phyloP scores from a whole-genome alignment of 352 stramenopile species.

The Globisporangium solare region DNA sequence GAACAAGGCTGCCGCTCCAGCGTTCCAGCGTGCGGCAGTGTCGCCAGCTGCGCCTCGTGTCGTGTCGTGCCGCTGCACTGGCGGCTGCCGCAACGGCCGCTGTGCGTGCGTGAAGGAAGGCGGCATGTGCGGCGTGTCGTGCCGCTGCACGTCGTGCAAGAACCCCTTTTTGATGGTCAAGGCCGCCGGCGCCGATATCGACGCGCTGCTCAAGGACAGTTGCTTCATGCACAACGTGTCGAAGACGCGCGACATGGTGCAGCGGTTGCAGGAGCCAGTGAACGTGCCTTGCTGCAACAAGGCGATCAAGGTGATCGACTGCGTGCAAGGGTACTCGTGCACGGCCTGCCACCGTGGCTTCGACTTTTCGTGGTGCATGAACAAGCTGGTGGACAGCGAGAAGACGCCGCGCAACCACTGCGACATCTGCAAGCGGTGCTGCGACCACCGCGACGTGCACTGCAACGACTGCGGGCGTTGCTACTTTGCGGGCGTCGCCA shows the following conservation, averaged over 20 bases:
- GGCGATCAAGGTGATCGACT: constrained; percentile 65
- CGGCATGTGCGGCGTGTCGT: constrained; percentile 68
- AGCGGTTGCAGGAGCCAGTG: constrained; percentile 63
- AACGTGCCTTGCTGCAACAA: constrained; percentile 54
- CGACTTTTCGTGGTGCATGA: constrained; percentile 82
- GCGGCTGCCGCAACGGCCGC: constrained; percentile 73
- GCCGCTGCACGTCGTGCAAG: constrained; percentile 83
- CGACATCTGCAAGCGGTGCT: constrained; percentile 83
- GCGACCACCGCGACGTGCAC: constrained; percentile 83
- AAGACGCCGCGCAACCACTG: constrained; percentile 79
- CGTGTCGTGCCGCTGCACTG: constrained; percentile 76
- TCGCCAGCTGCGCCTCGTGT: constrained; percentile 26
- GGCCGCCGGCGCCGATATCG: constrained; percentile 66
- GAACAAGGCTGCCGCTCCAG: background rate
- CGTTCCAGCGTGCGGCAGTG: constrained; percentile 3
- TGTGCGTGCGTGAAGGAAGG: constrained; percentile 82
- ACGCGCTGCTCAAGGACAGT: constrained; percentile 62
- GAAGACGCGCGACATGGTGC: constrained; percentile 82
- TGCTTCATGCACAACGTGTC: constrained; percentile 88
- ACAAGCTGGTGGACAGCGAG: constrained; percentile 72
- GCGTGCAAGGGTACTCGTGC: constrained; percentile 69
- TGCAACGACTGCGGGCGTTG: constrained; percentile 78
- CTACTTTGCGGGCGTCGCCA: constrained; percentile 82
- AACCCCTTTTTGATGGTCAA: constrained; percentile 85
- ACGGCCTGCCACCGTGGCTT: constrained; percentile 38